Evolutionary conservation across 805 yeast species (phyloP), one percentile per base, ranked within the genome.

Genomic region (Kluyveromyces dobzhanskii): DNA sequence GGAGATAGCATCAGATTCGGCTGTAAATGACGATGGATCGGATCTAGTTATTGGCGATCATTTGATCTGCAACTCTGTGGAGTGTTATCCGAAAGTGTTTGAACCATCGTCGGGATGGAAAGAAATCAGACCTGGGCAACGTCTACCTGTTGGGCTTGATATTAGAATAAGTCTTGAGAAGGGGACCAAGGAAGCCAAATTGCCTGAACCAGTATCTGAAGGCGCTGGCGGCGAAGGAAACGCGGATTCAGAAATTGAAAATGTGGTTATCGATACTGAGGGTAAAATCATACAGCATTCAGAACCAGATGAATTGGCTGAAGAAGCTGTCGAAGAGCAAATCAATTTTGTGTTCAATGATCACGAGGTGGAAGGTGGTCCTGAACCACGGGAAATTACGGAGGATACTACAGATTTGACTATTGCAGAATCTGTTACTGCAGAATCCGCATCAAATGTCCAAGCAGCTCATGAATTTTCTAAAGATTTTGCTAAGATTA

Each of bases 121-220:
- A 61, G 53, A 54, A 2, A 73, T 88, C 4, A 67, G 62, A 47
- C 79, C 73, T 35, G 86, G 79, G n/a, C 95, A 85, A 51, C 69
- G 72, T 6, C 69, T 88, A 3, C 95, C 96, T 0, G 74, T 73
- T 5, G 97, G 97, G 11, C 40, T 56, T 23, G 88, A 84, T 57
- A 75, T 87, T 10, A 68, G 85, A 46, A 50, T 88, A 48, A 80
- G 85, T 55, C 61, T 87, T 41, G 85, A 80, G n/a, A 78, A 87
- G 0, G 79, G 81, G 14, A 58, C 62, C 19, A 75, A 71, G 49
- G 83, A 80, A 57, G 96, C 95, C 1, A 82, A 76, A 47, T 44
- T 80, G 21, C 14, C 21, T 3, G 37, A 34, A 4, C 17, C 24
- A 3, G 17, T 44, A 71, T 65, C 19, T 53, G 54, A 4, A 63